Evolutionary conservation across 179 eudicot genomes (phyloP).

Genomic region (Nepenthes alata): DNA sequence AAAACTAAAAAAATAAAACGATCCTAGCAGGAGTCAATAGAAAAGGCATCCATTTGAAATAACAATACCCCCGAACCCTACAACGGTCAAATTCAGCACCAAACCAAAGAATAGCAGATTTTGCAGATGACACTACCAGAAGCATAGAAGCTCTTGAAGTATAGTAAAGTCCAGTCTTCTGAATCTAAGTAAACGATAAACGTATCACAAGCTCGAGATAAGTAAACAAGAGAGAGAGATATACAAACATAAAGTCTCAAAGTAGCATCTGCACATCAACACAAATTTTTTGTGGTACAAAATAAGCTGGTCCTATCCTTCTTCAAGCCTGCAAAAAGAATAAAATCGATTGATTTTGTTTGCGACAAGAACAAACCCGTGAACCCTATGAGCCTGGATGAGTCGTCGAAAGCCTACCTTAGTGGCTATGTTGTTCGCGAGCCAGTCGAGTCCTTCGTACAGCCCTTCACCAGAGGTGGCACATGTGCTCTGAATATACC

Average conservation of each 20-base stretch:
- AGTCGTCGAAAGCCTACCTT: constrained; percentile 11
- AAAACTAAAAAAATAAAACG: too few species aligned
- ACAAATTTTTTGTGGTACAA: not conserved
- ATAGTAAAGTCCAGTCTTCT: not conserved
- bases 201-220: not conserved
- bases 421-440: constrained; percentile 9
- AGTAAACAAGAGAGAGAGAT: not conserved
- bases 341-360: not conserved
- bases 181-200: not conserved
- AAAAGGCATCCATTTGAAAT: too few species aligned
- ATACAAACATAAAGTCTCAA: not conserved
- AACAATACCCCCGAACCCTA: constrained; percentile 15
- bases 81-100: not conserved
- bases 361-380: not conserved
- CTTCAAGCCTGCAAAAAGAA: not conserved
- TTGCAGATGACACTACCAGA: too few species aligned
- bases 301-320: too few species aligned
- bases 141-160: not conserved
- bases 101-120: too few species aligned
- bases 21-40: too few species aligned
- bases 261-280: not conserved
- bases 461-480: not conserved
- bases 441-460: constrained; percentile 1
- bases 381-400: not conserved
- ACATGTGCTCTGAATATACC: constrained; percentile 21